phyloP scores from a whole-genome alignment of 2,329 filamentous ascomycete species.

The Botrytis deweyae region DNA sequence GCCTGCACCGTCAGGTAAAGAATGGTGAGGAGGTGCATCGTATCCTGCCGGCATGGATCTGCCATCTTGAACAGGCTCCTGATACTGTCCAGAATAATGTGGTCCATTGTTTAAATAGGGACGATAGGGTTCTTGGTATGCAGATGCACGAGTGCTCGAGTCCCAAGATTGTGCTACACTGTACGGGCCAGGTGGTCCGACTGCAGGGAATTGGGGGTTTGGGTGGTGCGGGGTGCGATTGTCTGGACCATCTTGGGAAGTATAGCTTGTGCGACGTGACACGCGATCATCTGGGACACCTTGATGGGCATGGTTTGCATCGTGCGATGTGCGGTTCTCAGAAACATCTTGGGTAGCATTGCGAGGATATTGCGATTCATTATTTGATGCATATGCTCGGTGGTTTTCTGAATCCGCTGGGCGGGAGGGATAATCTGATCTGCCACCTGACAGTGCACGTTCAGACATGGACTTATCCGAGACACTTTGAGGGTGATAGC shows the following conservation, averaged over 20 bases:
- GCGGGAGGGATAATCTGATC: neutral
- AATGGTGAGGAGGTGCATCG: neutral
- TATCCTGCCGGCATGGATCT: neutral
- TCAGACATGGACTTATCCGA: neutral
- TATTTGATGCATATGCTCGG: neutral
- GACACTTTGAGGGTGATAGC: neutral
- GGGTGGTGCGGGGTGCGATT: neutral
- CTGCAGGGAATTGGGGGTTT: neutral
- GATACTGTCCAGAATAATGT: neutral
- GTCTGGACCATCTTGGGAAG: neutral
- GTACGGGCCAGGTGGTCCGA: neutral
- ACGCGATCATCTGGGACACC: neutral
- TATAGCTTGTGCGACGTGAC: neutral
- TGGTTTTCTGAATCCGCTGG: neutral
- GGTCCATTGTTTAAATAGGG: neutral
- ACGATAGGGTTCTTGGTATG: neutral
- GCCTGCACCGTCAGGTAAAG: slow-evolving; percentile 27
- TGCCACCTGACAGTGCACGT: neutral
- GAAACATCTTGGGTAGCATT: neutral
- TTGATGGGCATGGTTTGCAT: neutral
- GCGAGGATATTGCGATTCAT: neutral
- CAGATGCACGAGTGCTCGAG: neutral
- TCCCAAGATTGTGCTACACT: neutral
- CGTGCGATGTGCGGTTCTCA: neutral
- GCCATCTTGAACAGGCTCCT: neutral